phyloP scores from a whole-genome alignment of 1,139 yeast genomes.

The Diutina mesorugosa region DNA sequence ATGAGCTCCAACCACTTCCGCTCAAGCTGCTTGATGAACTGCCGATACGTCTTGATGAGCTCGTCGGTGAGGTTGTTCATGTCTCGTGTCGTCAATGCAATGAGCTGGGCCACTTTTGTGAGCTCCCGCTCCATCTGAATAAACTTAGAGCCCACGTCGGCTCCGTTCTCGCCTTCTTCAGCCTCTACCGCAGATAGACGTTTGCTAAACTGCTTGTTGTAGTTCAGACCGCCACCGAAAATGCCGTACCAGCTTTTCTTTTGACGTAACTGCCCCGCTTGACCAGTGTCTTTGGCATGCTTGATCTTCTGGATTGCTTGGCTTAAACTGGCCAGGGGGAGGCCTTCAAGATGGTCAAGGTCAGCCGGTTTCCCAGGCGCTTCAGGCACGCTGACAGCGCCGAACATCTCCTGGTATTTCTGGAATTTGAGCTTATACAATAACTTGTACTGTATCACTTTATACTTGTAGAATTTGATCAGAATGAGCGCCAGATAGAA shows the following conservation, averaged over 20 bases:
- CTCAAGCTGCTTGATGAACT: slow-evolving; percentile 22
- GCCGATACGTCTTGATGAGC: slow-evolving; percentile 6
- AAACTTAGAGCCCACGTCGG: slow-evolving; percentile 11
- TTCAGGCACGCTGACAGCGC: background rate
- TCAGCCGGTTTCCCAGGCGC: background rate
- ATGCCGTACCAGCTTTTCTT: slow-evolving; percentile 34
- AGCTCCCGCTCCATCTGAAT: slow-evolving; percentile 28
- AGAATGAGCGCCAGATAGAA: slow-evolving; percentile 24
- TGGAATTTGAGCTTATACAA: slow-evolving; percentile 27
- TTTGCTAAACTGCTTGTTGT: background rate
- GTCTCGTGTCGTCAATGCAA: slow-evolving; percentile 24
- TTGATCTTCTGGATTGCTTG: slow-evolving; percentile 23
- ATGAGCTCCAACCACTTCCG: slow-evolving; percentile 28
- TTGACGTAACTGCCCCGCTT: slow-evolving; percentile 4
- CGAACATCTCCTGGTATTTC: slow-evolving; percentile 24
- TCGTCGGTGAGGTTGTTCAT: slow-evolving; percentile 22
- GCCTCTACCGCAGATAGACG: background rate
- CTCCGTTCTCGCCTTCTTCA: background rate
- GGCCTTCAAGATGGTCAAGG: slow-evolving; percentile 10
- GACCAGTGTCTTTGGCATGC: slow-evolving; percentile 11
- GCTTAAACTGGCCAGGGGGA: slow-evolving; percentile 24
- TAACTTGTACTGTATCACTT: slow-evolving; percentile 29
- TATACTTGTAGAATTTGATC: slow-evolving; percentile 32
- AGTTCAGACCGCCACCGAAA: slow-evolving; percentile 22
- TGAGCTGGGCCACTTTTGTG: slow-evolving; percentile 28